These are phyloP conservation scores for Quercus ilex DNA, from an alignment of 306 rosid species.

Conservation along the genomic window DNA sequence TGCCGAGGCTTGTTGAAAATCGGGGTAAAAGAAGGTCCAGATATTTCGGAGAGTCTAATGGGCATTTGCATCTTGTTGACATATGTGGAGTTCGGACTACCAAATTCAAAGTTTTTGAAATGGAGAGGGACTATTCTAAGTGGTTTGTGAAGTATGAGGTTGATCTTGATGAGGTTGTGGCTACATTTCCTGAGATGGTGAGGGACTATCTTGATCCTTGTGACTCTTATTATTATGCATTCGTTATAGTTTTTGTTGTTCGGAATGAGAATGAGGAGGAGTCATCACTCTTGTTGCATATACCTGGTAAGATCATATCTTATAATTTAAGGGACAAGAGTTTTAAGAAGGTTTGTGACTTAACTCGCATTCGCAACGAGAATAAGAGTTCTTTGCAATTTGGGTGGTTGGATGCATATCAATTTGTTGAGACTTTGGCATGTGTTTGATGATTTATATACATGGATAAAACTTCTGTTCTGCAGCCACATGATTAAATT, in stretches of 20 bases:
- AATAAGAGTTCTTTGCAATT: not conserved
- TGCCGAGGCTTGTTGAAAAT: conserved; percentile 13
- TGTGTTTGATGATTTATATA: conserved; percentile 2
- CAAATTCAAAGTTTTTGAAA: conserved; percentile 7
- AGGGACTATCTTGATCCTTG: not conserved
- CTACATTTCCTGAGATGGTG: conserved; percentile 10
- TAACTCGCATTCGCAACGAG: not conserved
- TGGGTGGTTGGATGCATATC: conserved; percentile 13
- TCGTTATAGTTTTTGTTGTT: conserved; percentile 5
- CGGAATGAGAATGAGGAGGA: conserved; percentile 17
- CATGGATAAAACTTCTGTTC: not conserved
- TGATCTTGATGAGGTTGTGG: not conserved
- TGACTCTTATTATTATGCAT: not conserved
- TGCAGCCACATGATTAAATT: too few relatives aligned
- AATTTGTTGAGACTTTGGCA: conserved; percentile 24
- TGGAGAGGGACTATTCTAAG: conserved; percentile 16
- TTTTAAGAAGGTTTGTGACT: not conserved
- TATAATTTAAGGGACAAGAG: conserved; percentile 9
- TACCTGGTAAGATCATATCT: conserved; percentile 19
- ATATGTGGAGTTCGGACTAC: not conserved
- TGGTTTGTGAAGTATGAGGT: conserved; percentile 21
- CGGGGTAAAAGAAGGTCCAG: not conserved
- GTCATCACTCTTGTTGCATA: conserved; percentile 15
- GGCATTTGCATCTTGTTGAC: conserved; percentile 19
- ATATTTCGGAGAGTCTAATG: conserved; percentile 13